phyloP scores from a whole-genome alignment of 1,284 basidiomycete genomes.

The Cryptococcus neoformans region DNA sequence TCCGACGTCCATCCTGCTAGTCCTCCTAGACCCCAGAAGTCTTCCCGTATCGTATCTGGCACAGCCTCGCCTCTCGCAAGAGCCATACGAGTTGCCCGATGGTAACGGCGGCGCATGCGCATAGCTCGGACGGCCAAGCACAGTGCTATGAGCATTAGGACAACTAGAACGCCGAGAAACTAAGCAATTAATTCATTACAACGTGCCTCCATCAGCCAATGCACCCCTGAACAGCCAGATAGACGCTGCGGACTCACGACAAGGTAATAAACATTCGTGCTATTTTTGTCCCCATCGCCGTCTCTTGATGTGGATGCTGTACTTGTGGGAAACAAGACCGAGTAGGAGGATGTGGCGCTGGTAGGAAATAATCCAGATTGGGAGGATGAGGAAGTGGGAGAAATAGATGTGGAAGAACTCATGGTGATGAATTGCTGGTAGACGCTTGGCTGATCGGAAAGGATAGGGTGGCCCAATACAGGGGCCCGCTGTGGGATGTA shows the following conservation, averaged over 20 bases:
- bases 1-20: conserved; percentile 18
- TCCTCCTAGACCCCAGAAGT: conserved; percentile 31
- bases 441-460: too few species aligned
- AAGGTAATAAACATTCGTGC: conserved; percentile 29
- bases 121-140: conserved; percentile 30
- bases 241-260: conserved; percentile 19
- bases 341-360: background rate
- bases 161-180: conserved; percentile 42
- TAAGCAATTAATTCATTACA: conserved; percentile 5
- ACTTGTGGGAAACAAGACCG: background rate
- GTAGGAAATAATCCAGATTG: conserved; percentile 14
- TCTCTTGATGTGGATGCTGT: background rate
- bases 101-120: conserved; percentile 34
- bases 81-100: conserved; percentile 36
- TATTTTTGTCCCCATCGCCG: background rate
- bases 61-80: conserved; percentile 36
- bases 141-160: conserved; percentile 30
- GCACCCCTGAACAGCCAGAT: background rate
- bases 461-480: too few species aligned
- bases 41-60: conserved; percentile 16
- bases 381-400: conserved; percentile 8
- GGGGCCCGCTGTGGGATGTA: background rate
- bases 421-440: background rate
- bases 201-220: background rate
- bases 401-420: background rate